A percentile compares a stretch with the other conserved stretches of the same genome.
These are phyloP conservation scores for Pythium utonaiense DNA, from an alignment of 352 stramenopile species.

Conservation along the genomic window DNA sequence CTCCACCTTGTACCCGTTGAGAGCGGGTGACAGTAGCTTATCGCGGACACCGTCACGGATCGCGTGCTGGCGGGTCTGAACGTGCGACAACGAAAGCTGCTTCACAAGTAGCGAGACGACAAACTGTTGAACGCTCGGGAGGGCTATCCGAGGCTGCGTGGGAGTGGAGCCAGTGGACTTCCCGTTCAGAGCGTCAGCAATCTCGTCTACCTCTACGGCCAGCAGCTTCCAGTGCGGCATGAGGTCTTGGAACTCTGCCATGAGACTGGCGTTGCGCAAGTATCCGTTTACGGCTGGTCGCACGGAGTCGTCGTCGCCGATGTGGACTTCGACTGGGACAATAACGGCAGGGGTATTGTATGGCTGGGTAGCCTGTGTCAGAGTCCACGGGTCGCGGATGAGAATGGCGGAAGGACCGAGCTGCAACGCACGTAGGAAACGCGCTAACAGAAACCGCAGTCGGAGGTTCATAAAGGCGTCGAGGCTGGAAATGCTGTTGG, in stretches of 20 bases:
- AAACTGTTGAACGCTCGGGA: neutral
- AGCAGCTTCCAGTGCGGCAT: slow-evolving; percentile 26
- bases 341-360: slow-evolving; percentile 10
- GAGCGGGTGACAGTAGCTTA: neutral
- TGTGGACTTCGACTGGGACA: slow-evolving; percentile 26
- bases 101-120: slow-evolving; percentile 1
- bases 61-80: slow-evolving; percentile 4
- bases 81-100: neutral
- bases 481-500: neutral
- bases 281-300: slow-evolving; percentile 14
- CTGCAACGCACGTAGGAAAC: slow-evolving; percentile 8
- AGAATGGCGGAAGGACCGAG: slow-evolving; percentile 28
- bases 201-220: slow-evolving; percentile 20
- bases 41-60: slow-evolving; percentile 10
- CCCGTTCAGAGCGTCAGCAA: neutral
- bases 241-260: slow-evolving; percentile 7
- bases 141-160: neutral
- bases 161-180: neutral
- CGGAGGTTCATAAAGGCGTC: slow-evolving; percentile 27
- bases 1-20: neutral
- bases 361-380: neutral
- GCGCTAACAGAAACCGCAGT: slow-evolving; percentile 25
- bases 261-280: slow-evolving; percentile 25
- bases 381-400: slow-evolving; percentile 12
- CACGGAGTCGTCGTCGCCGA: slow-evolving; percentile 11